Evolutionary conservation across 2,329 filamentous ascomycete species (phyloP), one percentile per base, ranked within the genome.

Genomic region (Cladorrhinum sp.): DNA sequence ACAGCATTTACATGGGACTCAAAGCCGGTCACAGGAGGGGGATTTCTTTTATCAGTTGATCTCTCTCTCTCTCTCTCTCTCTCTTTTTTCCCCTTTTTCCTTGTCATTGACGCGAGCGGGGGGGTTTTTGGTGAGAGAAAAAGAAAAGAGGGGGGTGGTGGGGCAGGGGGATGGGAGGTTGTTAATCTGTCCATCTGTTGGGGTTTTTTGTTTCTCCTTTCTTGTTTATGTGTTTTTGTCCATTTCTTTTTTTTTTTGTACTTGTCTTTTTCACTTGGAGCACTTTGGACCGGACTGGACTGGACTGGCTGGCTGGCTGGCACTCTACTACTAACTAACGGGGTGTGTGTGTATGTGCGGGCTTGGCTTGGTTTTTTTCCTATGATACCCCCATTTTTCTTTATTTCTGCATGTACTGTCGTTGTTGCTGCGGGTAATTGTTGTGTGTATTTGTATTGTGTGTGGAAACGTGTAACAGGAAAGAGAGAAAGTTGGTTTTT

Each of bases 21-120:
- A 69, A 68, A 62, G 66, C 67, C 12, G 64, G 63, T 21, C 66
- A 68, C 36, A 64, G 66, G 30, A 63, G 67, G 56, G 67, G 67
- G 26, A 68, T 69, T 58, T 57, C 63, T 10, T 64, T 58, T 49
- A 57, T 65, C 8, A 58, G 54, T 20, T 48, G 33, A 58, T 57
- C 8, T 18, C n/a, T 9, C 21, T 57, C 23, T 9, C 20, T 48
- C 28, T 48, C 56, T 46, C 46, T 36, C 2, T 33, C 36, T 54
- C 21, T 33, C 5, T 57, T 14, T 54, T 7, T 21, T 48, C 3
- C 54, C 2, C 5, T 16, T 48, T 36, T 54, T 52, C 21, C 39
- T 42, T 60, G 20, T 26, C 39, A 26, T 57, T 48, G 26, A 30
- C 26, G 26, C n/a, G 10, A 30, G 26, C 26, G 4, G 10, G 26